Evolutionary conservation across 805 yeast species (phyloP), one percentile per base, ranked within the genome.

Genomic region (Torulaspora delbrueckii): DNA sequence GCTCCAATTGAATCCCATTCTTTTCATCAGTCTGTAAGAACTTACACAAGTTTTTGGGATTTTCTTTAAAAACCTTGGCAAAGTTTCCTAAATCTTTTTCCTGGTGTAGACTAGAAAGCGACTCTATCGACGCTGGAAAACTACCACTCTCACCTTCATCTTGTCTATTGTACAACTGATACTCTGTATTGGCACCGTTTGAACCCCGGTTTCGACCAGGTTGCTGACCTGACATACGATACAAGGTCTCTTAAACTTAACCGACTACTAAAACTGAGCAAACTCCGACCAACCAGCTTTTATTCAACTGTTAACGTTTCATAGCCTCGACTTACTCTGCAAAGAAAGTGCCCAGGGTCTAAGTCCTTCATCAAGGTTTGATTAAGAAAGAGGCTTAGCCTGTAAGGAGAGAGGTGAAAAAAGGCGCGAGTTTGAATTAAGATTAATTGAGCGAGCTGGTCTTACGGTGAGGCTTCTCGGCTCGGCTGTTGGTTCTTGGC

Each of bases 31-130:
- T 62, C n/a, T 52, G 25, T 34, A 66, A 45, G 25, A 43, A 47
- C 33, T 39, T 47, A 46, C 44, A 58, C 9, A 64, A 37, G 33
- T 52, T 56, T 4, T 43, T 38, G 13, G 52, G 50, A n/a, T 56
- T 51, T 27, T 52, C 37, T n/a, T 57, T 46, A 42, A 63, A 66
- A 5, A 57, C 12, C 30, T 53, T 40, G 8, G 48, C 53, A 23
- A 60, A 62, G 10, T 51, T 51, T 6, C 42, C 46, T 13, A 66
- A 37, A 3, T 68, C 63, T 45, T 66, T 66, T 7, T 67, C 67
- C 42, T 59, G 62, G 38, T 66, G 66, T n/a, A 66, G 42, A 14
- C 51, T 50, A 0, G 63, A 33, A 10, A 65, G 51, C 40, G 60
- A 55, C 28, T 55, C 52, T 9, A 52, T 45, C 12, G 53, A 45